These are phyloP conservation scores for Chrysanthemum lavandulifolium DNA, from an alignment of 129 eudicot species.

Conservation along the genomic window DNA sequence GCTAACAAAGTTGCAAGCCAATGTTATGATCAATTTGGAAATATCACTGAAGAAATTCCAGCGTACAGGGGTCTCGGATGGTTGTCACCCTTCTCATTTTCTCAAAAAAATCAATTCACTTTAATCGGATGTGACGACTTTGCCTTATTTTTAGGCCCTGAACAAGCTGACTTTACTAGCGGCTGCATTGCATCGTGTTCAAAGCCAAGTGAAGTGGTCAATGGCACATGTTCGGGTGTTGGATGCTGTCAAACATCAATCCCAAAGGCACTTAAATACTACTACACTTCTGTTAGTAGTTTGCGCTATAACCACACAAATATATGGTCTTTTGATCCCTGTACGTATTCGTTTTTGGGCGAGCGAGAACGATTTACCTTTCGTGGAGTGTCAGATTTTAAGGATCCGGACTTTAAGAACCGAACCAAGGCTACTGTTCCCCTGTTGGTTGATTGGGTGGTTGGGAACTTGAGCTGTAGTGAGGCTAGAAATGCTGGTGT, in stretches of 20 bases:
- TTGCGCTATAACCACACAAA: neutral
- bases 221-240: constrained; percentile 44
- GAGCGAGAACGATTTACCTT: constrained; percentile 43
- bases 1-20: constrained; percentile 14
- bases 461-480: constrained; percentile 39
- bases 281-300: neutral
- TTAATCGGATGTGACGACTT: constrained; percentile 52
- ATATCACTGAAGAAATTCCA: neutral
- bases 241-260: constrained; percentile 58
- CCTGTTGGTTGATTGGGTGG: constrained; percentile 50
- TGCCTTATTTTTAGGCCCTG: constrained; percentile 5
- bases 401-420: constrained; percentile 21
- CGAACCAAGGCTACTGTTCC: constrained; percentile 39
- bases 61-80: neutral
- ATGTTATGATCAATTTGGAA: constrained; percentile 21
- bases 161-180: constrained; percentile 9
- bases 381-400: constrained; percentile 36
- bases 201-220: constrained; percentile 24
- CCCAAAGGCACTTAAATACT: constrained; percentile 41
- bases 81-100: constrained; percentile 32
- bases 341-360: constrained; percentile 55
- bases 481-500: constrained; percentile 25
- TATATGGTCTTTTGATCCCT: constrained; percentile 33
- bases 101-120: constrained; percentile 37
- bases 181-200: constrained; percentile 48